Percentiles rank a stretch among this genome's conserved stretches.
These are phyloP conservation scores for Ceraceosorus guamensis DNA, from an alignment of 1,284 basidiomycete species.

Conservation along the genomic window DNA sequence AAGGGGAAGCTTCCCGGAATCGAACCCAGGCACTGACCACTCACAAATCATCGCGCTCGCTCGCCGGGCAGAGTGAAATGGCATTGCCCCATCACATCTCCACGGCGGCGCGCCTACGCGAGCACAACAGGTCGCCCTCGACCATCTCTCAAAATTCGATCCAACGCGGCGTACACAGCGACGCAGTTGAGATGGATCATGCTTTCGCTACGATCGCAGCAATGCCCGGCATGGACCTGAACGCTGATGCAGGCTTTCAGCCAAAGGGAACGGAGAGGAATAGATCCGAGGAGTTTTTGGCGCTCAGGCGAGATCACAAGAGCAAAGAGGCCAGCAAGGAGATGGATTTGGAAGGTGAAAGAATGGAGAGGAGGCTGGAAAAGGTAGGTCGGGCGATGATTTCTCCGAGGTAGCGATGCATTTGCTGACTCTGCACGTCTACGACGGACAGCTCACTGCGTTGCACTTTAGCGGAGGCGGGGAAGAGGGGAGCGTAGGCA, in stretches of 20 bases:
- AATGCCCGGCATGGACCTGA: background rate
- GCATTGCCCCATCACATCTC: background rate
- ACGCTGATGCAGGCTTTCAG: slow-evolving; percentile 34
- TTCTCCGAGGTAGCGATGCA: slow-evolving; percentile 2
- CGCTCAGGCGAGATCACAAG: slow-evolving; percentile 12
- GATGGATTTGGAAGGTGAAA: slow-evolving; percentile 25
- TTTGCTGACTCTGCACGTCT: background rate
- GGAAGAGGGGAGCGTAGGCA: too few species aligned
- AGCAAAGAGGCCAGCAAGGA: slow-evolving; percentile 4
- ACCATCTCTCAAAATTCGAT: background rate
- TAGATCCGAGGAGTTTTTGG: slow-evolving; percentile 23
- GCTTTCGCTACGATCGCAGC: background rate
- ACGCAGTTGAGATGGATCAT: background rate
- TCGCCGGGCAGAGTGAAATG: background rate
- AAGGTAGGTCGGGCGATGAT: slow-evolving; percentile 15
- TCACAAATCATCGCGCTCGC: background rate
- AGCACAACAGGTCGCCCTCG: background rate
- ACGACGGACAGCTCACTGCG: slow-evolving; percentile 13
- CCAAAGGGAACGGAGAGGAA: slow-evolving; percentile 33
- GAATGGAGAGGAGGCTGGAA: slow-evolving; percentile 36
- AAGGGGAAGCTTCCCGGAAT: too few species aligned
- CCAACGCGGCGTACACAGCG: slow-evolving; percentile 1
- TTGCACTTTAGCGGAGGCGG: slow-evolving; percentile 17
- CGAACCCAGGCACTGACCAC: background rate
- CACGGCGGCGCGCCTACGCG: background rate